phyloP scores from a whole-genome alignment of 108 stramenopile genomes.

The Cyclotella kingstonii region DNA sequence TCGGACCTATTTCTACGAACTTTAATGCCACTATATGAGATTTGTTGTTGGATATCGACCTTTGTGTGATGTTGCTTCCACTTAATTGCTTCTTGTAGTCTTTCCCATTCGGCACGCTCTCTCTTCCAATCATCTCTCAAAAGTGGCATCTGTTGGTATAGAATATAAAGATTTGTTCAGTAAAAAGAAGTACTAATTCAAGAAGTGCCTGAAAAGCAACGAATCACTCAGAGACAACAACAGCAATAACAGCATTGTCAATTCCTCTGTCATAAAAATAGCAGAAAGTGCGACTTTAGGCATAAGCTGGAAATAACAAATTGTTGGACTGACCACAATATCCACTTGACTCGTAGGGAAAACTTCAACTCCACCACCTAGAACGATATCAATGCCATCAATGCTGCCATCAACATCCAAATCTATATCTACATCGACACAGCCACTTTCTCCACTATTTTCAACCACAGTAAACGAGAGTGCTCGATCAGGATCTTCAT shows the following conservation, averaged over 20 bases:
- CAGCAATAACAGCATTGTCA: too few species aligned
- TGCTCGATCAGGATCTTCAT: too few species aligned
- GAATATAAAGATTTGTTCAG: neutral
- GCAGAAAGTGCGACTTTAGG: neutral
- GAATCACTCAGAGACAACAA: neutral
- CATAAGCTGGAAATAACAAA: neutral
- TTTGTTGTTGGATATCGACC: neutral
- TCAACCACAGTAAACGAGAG: too few species aligned
- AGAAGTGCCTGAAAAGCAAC: neutral
- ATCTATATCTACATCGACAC: too few species aligned
- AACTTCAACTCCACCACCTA: slow-evolving; percentile 33
- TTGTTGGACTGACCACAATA: slow-evolving; percentile 8
- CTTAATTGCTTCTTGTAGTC: neutral
- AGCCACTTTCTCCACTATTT: too few species aligned
- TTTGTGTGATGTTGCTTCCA: neutral
- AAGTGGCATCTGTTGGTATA: slow-evolving; percentile 3
- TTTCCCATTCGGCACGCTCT: slow-evolving; percentile 22
- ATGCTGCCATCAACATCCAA: neutral
- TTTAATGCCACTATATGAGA: neutral
- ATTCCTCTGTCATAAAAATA: neutral
- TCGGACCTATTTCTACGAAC: slow-evolving; percentile 5
- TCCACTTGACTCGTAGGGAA: slow-evolving; percentile 20
- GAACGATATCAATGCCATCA: neutral
- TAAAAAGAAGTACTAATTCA: neutral
- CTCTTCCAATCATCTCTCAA: slow-evolving; percentile 30